These are phyloP conservation scores for Cicer chorassanicum DNA, from an alignment of 306 rosid genomes.

Conservation along the genomic window DNA sequence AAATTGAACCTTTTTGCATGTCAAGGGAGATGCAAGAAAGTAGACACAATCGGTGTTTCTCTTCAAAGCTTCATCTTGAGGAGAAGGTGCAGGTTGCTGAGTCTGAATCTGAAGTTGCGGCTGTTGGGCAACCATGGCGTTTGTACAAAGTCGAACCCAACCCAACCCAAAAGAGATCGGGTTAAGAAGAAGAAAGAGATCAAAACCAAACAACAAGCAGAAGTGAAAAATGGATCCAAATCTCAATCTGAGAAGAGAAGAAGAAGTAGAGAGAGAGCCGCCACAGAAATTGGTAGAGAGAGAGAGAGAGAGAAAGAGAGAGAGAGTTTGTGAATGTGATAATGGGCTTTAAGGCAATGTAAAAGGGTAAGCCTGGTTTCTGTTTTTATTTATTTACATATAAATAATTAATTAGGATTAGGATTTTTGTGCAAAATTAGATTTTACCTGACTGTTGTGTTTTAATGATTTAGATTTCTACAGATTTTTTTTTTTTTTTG, in stretches of 20 bases:
- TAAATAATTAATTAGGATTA: not conserved
- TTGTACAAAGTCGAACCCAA: constrained; percentile 8
- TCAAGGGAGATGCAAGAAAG: constrained; percentile 97
- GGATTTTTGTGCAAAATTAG: constrained; percentile 12
- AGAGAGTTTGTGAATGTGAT: constrained; percentile 43
- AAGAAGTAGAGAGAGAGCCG: constrained; percentile 60
- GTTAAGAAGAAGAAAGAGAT: constrained; percentile 12
- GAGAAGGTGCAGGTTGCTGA: constrained; percentile 54
- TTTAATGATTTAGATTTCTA: not conserved
- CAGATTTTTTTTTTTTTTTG: not conserved
- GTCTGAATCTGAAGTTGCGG: constrained; percentile 54
- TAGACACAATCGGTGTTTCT: constrained; percentile 96
- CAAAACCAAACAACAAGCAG: not conserved
- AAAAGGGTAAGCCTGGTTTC: constrained; percentile 42
- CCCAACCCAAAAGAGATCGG: constrained; percentile 46
- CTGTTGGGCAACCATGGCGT: constrained; percentile 76
- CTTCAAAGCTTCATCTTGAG: constrained; percentile 88
- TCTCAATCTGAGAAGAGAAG: constrained; percentile 47
- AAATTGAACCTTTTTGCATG: constrained; percentile 85
- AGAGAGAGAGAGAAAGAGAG: constrained; percentile 32
- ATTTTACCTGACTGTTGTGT: constrained; percentile 1
- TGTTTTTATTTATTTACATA: constrained; percentile 3
- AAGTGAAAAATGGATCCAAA: constrained; percentile 57
- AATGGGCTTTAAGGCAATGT: constrained; percentile 57
- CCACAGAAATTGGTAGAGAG: constrained; percentile 62